Evolutionary conservation across 2,329 filamentous ascomycete genomes (phyloP), one percentile per base, ranked within the genome.

Genomic region (Plenodomus tracheiphilus): DNA sequence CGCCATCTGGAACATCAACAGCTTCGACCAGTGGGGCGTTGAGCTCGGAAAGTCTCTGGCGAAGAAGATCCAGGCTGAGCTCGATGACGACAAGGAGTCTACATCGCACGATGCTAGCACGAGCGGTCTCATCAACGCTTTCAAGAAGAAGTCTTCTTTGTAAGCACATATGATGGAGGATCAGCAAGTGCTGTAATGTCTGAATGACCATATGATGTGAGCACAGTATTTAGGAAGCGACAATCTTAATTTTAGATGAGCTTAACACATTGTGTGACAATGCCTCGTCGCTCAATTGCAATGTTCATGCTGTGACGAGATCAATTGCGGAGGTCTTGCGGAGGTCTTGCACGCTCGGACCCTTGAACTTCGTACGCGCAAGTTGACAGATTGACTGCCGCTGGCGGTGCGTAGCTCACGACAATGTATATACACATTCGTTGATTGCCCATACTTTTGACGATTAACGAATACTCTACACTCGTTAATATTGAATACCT

Each of bases 21-120:
- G 87, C 69, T 99, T 97, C 72, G 94, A 99, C 79, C 94, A 99
- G 81, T 99, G 94, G 94, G 94, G 94, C 77, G 94, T 99, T 38
- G 94, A 99, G 82, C 81, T 99, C 54, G 94, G 94, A 74, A 99
- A 99, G 87, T 86, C 88, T 35, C 80, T 99, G 60, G 94, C 94
- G 54, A 97, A 82, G 76, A 81, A 80, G 70, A 82, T 75, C 49
- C 70, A 77, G 56, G 74, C 77, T 68, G 94, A 99, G 81, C 82
- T 99, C 50, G 91, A 97, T 59, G 82, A 87, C 70, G 75, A 82
- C n/a, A 89, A 84, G 53, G 85, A 83, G 63, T 85, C 85, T 46
- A 78, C 79, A 50, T 83, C 82, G 49, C 94, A 99, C 76, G 94
- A 99, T 74, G 79, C 85, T 54, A 94, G 89, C 65, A 99, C 94